Conservation (phyloP, 208 protist genomes). For the Crithidia mellificae region DNA sequence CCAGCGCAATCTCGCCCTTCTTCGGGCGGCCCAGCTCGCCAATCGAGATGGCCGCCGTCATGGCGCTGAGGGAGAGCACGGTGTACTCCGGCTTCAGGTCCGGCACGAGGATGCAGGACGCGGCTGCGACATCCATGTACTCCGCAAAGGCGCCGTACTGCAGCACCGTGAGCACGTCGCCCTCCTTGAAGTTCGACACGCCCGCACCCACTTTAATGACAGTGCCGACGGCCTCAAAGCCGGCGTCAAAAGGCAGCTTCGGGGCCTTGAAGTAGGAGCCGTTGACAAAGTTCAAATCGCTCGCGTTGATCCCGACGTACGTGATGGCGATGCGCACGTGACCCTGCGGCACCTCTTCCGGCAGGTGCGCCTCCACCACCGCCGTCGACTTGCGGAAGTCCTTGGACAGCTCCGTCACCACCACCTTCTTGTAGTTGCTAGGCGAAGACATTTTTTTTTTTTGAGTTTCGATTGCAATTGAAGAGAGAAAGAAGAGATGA, state of each 20-base stretch:
- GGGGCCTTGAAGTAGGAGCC: conserved; percentile 51
- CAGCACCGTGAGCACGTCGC: conserved; percentile 47
- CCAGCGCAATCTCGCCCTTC: conserved; percentile 65
- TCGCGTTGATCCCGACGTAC: conserved; percentile 79
- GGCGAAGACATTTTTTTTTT: conserved; percentile 28
- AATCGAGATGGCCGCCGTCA: conserved; percentile 75
- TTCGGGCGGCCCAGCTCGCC: conserved; percentile 44
- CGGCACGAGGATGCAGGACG: conserved; percentile 38
- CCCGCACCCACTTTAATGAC: conserved; percentile 49
- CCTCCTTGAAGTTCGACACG: conserved; percentile 43
- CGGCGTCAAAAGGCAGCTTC: conserved; percentile 66
- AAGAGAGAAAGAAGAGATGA: background rate
- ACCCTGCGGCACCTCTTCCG: conserved; percentile 36
- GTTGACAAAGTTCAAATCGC: conserved; percentile 71
- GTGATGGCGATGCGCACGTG: conserved; percentile 45
- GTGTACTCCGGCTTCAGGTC: conserved; percentile 40
- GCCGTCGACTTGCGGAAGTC: conserved; percentile 49
- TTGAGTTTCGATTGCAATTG: background rate
- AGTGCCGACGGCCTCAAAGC: conserved; percentile 73
- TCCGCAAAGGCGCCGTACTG: conserved; percentile 64
- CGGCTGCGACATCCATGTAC: conserved; percentile 33
- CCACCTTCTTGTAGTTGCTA: conserved; percentile 42
- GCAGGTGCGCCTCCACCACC: conserved; percentile 29
- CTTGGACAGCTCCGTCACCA: conserved; percentile 36
- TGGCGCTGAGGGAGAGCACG: conserved; percentile 43